Base-by-base conservation (phyloP, 768 basidiomycete species). In the Lactarius sanguifluus region DNA sequence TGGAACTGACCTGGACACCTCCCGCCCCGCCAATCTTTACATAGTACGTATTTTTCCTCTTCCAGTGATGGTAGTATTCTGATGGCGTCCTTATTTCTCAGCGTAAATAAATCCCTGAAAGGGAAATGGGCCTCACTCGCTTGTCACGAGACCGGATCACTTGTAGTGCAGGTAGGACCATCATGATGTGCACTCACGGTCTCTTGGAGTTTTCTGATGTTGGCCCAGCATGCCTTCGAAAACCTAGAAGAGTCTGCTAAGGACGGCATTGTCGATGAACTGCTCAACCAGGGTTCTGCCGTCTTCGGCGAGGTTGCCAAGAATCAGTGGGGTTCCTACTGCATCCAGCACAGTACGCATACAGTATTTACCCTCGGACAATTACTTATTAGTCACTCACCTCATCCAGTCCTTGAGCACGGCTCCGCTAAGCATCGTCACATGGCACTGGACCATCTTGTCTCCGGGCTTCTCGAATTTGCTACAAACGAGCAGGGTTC, bases 301-400 rank as follows among this genome's bases (percentile, higher is more conserved):
- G 81, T 89, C 30, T 93, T 93, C 69, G 81, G 83, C 25, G 89
- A 92, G 70, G 90, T 94, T 20, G 81, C 88, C 23, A 92, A 91
- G 79, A 94, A 86, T 67, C 92, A 94, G 73, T 94, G 92, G 92
- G 92, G 92, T 13, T 89, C 90, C 1, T 94, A 92, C 71, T 93
- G 91, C 74, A 82, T 93, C 32, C 90, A 92, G 70, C 92, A 92
- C 65, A 92, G 92, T 92, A 70, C 64, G 91, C 77, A 25, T 40
- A 23, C 20, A 25, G 8, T 41, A 58, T 23, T 25, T 30, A 23
- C 45, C 50, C 36, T 28, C n/a, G 38, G 15, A 66, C 16, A 54
- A 12, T 64, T 45, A 52, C 60, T 61, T n/a, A 55, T 66, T 70
- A 34, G 28, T 66, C 38, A 47, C 15, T 58, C 47, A 32, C 50